Conservation (phyloP, 1,139 yeast species). For the Yamadazyma aaseri region DNA sequence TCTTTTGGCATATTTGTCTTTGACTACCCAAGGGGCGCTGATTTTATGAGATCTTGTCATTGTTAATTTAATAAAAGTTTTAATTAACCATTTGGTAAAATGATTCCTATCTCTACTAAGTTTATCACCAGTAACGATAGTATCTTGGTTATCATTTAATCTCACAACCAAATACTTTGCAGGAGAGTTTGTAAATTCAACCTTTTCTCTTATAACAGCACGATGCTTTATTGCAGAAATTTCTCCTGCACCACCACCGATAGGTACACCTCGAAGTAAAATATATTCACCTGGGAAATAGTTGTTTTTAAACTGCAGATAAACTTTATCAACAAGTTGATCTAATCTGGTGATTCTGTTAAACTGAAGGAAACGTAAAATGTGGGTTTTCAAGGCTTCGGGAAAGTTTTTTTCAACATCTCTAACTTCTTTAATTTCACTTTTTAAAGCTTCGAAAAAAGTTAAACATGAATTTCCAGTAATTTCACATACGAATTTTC, state of each 20-base stretch:
- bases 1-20: conserved; percentile 63
- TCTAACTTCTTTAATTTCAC: conserved; percentile 66
- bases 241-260: conserved; percentile 13
- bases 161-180: conserved; percentile 65
- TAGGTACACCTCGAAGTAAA: conserved; percentile 48
- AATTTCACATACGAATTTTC: conserved; percentile 90
- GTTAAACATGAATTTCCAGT: conserved; percentile 93
- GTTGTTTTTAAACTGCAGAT: conserved; percentile 71
- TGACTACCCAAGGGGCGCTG: conserved; percentile 98
- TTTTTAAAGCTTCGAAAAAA: conserved; percentile 80
- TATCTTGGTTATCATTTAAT: conserved; percentile 51
- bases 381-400: conserved; percentile 87
- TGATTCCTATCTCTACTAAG: conserved; percentile 80
- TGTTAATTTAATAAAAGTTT: conserved; percentile 84
- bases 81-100: conserved; percentile 86
- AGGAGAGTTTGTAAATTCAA: conserved; percentile 45
- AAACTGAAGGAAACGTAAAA: conserved; percentile 79
- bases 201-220: conserved; percentile 46
- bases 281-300: conserved; percentile 92
- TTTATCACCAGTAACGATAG: conserved; percentile 70
- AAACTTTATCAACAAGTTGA: conserved; percentile 81
- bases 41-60: conserved; percentile 77
- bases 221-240: conserved; percentile 25
- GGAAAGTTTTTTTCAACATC: conserved; percentile 84
- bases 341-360: conserved; percentile 84